A percentile compares a stretch with the other conserved stretches of the same genome.
Evolutionary conservation across 2,329 filamentous ascomycete genomes (phyloP).

Genomic region (Exophiala dermatitidis): DNA sequence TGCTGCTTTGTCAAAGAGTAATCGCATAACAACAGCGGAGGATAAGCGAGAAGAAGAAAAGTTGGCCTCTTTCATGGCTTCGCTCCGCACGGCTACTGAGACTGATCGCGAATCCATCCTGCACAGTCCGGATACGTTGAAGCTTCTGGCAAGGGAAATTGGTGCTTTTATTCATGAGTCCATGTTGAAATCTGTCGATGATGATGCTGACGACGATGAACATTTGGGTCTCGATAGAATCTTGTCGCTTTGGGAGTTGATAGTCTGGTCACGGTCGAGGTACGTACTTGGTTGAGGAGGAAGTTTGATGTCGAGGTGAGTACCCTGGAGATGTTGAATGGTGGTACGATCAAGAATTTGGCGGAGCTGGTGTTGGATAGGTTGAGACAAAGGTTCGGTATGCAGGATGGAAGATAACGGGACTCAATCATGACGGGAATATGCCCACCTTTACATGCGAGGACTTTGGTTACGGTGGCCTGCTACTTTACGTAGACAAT

Average conservation of each 20-base stretch:
- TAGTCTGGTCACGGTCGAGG: constrained; percentile 22
- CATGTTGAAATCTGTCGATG: constrained; percentile 15
- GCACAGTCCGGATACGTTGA: constrained; percentile 1
- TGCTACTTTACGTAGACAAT: too few relatives aligned
- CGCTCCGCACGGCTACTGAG: not conserved
- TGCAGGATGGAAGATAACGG: too few relatives aligned
- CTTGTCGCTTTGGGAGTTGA: constrained; percentile 21
- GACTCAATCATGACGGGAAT: too few relatives aligned
- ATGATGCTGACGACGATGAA: constrained; percentile 11
- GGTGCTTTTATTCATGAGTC: constrained; percentile 23
- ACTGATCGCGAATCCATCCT: constrained; percentile 10
- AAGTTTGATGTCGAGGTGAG: constrained; percentile 28
- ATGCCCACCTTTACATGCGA: too few relatives aligned
- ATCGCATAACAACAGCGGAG: constrained; percentile 16
- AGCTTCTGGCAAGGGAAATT: constrained; percentile 25
- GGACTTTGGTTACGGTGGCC: too few relatives aligned
- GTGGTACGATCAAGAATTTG: constrained; percentile 30
- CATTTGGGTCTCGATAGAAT: constrained; percentile 22
- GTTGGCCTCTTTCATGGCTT: not conserved
- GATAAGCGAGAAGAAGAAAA: constrained; percentile 20
- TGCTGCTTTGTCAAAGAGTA: constrained; percentile 5
- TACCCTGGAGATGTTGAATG: constrained; percentile 53
- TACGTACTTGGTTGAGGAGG: constrained; percentile 24
- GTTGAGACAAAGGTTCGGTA: not conserved
- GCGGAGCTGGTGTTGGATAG: not conserved